These are phyloP conservation scores for Phaeosphaeria sp. DNA, from an alignment of 2,329 filamentous ascomycete species.

Conservation along the genomic window DNA sequence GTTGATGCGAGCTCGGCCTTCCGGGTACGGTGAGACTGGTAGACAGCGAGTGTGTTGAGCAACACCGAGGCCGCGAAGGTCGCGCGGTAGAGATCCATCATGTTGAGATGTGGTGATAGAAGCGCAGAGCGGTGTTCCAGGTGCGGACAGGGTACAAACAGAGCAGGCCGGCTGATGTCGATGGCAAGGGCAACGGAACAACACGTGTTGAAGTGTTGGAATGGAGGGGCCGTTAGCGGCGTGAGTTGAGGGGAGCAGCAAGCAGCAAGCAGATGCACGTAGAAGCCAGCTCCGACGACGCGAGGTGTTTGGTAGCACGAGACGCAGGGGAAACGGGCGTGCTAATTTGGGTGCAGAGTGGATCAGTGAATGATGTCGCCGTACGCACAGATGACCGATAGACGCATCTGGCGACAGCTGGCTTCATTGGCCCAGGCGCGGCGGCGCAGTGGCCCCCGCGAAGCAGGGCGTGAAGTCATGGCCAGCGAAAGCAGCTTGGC, in stretches of 20 bases:
- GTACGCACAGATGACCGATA: neutral
- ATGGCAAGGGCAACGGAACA: conserved; percentile 5
- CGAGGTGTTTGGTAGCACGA: neutral
- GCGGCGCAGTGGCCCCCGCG: neutral
- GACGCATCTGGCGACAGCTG: neutral
- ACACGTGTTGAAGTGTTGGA: neutral
- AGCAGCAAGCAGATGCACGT: neutral
- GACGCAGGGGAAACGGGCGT: neutral
- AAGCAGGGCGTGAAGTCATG: neutral
- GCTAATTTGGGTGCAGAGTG: neutral
- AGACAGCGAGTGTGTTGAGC: conserved; percentile 35
- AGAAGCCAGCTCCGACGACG: neutral
- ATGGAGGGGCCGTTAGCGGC: neutral
- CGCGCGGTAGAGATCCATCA: conserved; percentile 40
- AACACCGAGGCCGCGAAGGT: conserved; percentile 37
- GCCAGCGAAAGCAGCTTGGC: conserved; percentile 13
- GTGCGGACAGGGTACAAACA: neutral
- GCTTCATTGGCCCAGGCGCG: neutral
- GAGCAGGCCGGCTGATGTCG: conserved; percentile 4
- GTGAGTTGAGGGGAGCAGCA: neutral
- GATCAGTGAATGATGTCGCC: neutral
- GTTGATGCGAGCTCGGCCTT: conserved; percentile 11
- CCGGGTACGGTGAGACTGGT: conserved; percentile 34
- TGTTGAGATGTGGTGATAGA: conserved; percentile 3
- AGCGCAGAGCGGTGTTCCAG: neutral